Conservation (phyloP, 768 basidiomycete genomes). For the Guyanaporus albipodus region DNA sequence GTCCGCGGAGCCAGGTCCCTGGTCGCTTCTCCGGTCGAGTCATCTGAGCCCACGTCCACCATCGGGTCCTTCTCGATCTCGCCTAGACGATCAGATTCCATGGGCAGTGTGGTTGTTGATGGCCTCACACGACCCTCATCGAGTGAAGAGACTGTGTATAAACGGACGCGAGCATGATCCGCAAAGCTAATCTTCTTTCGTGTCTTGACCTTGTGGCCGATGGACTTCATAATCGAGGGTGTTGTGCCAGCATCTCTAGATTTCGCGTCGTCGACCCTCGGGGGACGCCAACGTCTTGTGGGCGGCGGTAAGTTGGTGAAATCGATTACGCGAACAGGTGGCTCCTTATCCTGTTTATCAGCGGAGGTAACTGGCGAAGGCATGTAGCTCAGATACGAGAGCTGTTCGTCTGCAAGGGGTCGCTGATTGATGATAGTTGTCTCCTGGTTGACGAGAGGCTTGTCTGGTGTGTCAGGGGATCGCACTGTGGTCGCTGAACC, state of each 20-base stretch:
- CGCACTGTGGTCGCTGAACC: not conserved
- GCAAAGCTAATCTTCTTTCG: conserved; percentile 27
- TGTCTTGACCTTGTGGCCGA: conserved; percentile 15
- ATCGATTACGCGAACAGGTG: conserved; percentile 24
- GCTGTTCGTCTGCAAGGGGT: not conserved
- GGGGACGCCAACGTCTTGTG: conserved; percentile 12
- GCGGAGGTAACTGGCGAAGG: not conserved
- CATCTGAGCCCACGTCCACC: not conserved
- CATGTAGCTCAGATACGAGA: not conserved
- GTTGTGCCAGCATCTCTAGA: not conserved
- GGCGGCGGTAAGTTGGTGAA: conserved; percentile 22
- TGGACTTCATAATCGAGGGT: conserved; percentile 5
- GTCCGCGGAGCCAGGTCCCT: not conserved
- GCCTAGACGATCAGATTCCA: too few relatives aligned
- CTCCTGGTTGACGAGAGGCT: not conserved
- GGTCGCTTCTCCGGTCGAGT: not conserved
- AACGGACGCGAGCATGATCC: conserved; percentile 19
- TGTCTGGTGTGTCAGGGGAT: conserved; percentile 12
- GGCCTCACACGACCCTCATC: too few relatives aligned
- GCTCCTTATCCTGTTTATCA: not conserved
- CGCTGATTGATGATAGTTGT: not conserved
- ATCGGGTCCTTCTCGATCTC: not conserved
- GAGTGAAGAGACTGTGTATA: conserved; percentile 19
- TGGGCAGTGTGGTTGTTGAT: too few relatives aligned
- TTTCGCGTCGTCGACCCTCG: not conserved